Conservation (phyloP, 1,284 basidiomycete genomes). For the Heliocybe sulcata region DNA sequence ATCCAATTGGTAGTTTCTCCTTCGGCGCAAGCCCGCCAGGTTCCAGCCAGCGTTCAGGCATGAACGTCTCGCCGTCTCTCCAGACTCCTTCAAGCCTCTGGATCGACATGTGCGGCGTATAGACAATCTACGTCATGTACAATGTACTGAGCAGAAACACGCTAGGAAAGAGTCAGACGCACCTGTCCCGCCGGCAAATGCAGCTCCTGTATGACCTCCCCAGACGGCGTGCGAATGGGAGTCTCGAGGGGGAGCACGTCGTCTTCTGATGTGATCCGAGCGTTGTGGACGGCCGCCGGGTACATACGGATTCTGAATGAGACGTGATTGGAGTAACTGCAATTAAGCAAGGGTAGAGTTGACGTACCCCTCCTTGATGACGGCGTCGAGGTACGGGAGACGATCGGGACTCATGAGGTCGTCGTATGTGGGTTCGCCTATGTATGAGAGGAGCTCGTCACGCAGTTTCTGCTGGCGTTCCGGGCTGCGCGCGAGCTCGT, state of each 20-base stretch:
- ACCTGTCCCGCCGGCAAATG: conserved; percentile 7
- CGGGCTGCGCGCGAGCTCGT: conserved; percentile 25
- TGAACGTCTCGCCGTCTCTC: neutral
- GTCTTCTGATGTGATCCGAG: conserved; percentile 12
- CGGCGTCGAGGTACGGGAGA: conserved; percentile 26
- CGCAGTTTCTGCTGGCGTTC: conserved; percentile 14
- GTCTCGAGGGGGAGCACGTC: conserved; percentile 8
- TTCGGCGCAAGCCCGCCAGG: conserved; percentile 20
- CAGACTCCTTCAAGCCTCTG: neutral
- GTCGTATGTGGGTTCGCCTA: conserved; percentile 5
- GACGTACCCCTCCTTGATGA: conserved; percentile 12
- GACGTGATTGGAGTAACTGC: too few species aligned
- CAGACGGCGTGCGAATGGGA: neutral
- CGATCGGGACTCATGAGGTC: conserved; percentile 13
- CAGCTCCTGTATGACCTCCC: neutral
- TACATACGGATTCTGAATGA: neutral
- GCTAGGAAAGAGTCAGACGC: neutral
- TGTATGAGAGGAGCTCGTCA: conserved; percentile 14
- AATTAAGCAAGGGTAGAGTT: too few species aligned
- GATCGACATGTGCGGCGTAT: neutral
- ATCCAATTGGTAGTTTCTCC: conserved; percentile 23
- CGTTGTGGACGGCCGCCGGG: neutral
- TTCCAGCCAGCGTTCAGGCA: conserved; percentile 21
- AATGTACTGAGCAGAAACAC: neutral
- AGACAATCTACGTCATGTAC: neutral